Conservation (phyloP, 2,329 filamentous ascomycete species). For the Arthrobotrys entomopaga region DNA sequence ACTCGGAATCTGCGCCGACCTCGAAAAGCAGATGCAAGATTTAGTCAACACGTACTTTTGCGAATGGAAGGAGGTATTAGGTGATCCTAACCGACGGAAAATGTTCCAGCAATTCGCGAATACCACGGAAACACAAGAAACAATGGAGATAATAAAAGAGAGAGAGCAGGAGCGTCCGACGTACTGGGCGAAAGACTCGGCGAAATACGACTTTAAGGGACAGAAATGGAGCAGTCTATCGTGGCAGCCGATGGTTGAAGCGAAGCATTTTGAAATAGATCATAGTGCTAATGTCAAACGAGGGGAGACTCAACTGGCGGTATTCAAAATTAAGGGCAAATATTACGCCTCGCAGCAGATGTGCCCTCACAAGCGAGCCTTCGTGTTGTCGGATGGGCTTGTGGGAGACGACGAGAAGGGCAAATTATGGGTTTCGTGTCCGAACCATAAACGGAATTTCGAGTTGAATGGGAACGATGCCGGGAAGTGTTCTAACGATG, state of each 20-base stretch:
- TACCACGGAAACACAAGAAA: constrained; percentile 75
- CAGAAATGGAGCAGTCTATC: constrained; percentile 72
- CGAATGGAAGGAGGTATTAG: constrained; percentile 88
- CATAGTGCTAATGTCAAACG: constrained; percentile 80
- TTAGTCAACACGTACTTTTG: constrained; percentile 86
- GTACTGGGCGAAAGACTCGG: constrained; percentile 77
- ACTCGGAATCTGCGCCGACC: constrained; percentile 82
- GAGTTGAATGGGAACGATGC: constrained; percentile 73
- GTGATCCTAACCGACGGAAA: constrained; percentile 72
- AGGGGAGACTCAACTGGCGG: constrained; percentile 85
- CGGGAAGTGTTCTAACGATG: constrained; percentile 79
- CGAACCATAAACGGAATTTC: constrained; percentile 90
- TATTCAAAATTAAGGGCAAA: constrained; percentile 82
- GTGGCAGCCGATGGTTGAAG: constrained; percentile 83
- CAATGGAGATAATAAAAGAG: constrained; percentile 76
- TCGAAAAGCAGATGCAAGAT: constrained; percentile 88
- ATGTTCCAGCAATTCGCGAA: constrained; percentile 87
- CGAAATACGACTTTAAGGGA: constrained; percentile 76
- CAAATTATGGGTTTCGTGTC: constrained; percentile 86
- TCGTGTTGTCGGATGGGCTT: constrained; percentile 86
- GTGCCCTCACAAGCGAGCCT: constrained; percentile 91
- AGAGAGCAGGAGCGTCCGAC: constrained; percentile 78
- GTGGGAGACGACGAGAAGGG: constrained; percentile 72
- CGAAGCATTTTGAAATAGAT: constrained; percentile 73
- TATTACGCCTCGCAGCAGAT: constrained; percentile 92